Evolutionary conservation across 2,329 filamentous ascomycete species (phyloP).

Genomic region (Waltergamsia citrina): DNA sequence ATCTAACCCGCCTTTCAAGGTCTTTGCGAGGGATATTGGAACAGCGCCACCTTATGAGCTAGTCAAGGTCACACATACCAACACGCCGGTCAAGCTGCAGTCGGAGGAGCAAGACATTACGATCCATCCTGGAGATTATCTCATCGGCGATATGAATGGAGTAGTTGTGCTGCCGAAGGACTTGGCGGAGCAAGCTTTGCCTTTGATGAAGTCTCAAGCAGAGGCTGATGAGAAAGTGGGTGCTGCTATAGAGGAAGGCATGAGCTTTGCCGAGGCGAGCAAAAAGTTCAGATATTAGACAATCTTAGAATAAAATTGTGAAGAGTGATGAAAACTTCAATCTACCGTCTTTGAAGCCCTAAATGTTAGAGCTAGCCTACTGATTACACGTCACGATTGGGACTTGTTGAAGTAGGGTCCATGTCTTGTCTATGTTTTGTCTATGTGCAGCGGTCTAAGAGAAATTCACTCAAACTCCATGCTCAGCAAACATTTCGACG

Average conservation of each 20-base stretch:
- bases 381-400: no score
- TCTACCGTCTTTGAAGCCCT: no score
- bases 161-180: conserved; percentile 30
- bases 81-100: conserved; percentile 28
- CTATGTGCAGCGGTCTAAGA: no score
- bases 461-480: no score
- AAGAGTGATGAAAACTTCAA: no score
- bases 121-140: conserved; percentile 31
- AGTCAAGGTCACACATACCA: conserved; percentile 30
- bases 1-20: not conserved
- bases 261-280: conserved; percentile 32
- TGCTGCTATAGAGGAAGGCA: conserved; percentile 26
- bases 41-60: conserved; percentile 31
- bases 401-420: no score
- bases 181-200: conserved; percentile 26
- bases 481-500: no score
- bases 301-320: no score
- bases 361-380: no score
- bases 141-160: conserved; percentile 34
- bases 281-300: conserved; percentile 24
- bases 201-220: conserved; percentile 12
- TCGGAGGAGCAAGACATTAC: conserved; percentile 25
- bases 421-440: no score
- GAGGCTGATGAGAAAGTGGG: conserved; percentile 32
- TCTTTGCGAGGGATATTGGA: conserved; percentile 33